Percentiles rank a stretch among this genome's conserved stretches.
Evolutionary conservation across 306 rosid genomes (phyloP).

Genomic region (Dalbergia oliveri): DNA sequence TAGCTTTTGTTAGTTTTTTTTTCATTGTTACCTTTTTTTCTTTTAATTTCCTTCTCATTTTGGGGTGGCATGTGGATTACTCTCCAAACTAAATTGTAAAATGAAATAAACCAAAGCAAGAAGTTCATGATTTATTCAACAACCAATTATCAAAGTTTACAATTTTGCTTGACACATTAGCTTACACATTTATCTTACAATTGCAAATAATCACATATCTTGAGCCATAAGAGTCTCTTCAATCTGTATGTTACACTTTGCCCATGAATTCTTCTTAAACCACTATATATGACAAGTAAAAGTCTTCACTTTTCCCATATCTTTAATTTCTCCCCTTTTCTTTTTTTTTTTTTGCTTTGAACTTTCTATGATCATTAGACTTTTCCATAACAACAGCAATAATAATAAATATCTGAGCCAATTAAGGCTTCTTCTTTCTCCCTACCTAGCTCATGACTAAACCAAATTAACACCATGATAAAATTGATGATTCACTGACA

Average conservation of each 20-base stretch:
- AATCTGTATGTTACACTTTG: slow-evolving; percentile 17
- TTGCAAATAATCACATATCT: slow-evolving; percentile 41
- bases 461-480: too few species aligned
- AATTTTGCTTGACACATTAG: slow-evolving; percentile 7
- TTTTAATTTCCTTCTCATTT: too few species aligned
- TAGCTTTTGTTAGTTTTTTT: too few species aligned
- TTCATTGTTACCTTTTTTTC: too few species aligned
- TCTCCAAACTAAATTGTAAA: not conserved
- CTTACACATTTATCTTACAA: slow-evolving; percentile 41
- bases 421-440: slow-evolving; percentile 30
- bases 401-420: not conserved
- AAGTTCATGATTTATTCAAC: slow-evolving; percentile 19
- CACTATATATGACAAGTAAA: slow-evolving; percentile 17
- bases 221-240: not conserved
- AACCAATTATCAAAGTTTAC: slow-evolving; percentile 34
- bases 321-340: not conserved
- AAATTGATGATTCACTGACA: slow-evolving; percentile 44
- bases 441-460: slow-evolving; percentile 21
- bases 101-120: not conserved
- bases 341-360: not conserved
- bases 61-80: not conserved
- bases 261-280: not conserved
- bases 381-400: not conserved
- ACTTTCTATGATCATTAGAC: not conserved
- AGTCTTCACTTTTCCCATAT: not conserved